Evolutionary conservation across 2,329 filamentous ascomycete genomes (phyloP), one percentile per base, ranked within the genome.

Genomic region (Chrysoporthe austroafricana): DNA sequence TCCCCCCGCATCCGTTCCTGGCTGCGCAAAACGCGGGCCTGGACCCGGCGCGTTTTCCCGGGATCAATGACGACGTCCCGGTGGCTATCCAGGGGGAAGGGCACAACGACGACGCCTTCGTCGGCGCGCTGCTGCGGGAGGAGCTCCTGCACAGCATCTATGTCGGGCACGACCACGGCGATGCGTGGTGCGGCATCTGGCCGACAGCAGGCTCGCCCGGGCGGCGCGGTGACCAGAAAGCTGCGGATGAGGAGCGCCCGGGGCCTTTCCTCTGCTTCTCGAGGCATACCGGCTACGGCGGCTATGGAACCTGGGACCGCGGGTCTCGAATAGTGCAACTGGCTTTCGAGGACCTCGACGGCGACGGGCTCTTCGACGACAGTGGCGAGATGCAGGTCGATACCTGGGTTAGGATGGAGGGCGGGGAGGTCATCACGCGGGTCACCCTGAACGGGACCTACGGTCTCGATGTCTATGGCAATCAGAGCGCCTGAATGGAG

Each of bases 161-260:
- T 74, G 78, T 79, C n/a, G 87, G 86, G 0, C 87, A 89, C 72
- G 85, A 88, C 70, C 87, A 88, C 70, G 81, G 81, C 0, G 77
- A 83, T 72, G 78, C 80, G 36, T 84, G 82, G 82, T 84, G 80
- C 70, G 76, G 68, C 18, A 73, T 71, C 57, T 77, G 74, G 76
- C 72, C 72, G 50, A 46, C 21, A 18, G 11, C 58, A 48, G 21
- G 43, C 6, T 11, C n/a, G 44, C 43, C 68, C 69, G 2, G 50
- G 14, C 26, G 57, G 43, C 5, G 59, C 64, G 21, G 6, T 8
- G 60, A 60, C 67, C 79, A 68, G 75, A 7, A 71, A 76, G 1
- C 72, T 71, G 14, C 75, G 73, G 57, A 74, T 74, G 21, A 36
- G 84, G 54, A 21, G 36, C 57, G 9, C 36, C 16, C n/a, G 46